These are phyloP conservation scores for Halophytophthora polymorphica DNA, from an alignment of 352 stramenopile genomes.

Conservation along the genomic window DNA sequence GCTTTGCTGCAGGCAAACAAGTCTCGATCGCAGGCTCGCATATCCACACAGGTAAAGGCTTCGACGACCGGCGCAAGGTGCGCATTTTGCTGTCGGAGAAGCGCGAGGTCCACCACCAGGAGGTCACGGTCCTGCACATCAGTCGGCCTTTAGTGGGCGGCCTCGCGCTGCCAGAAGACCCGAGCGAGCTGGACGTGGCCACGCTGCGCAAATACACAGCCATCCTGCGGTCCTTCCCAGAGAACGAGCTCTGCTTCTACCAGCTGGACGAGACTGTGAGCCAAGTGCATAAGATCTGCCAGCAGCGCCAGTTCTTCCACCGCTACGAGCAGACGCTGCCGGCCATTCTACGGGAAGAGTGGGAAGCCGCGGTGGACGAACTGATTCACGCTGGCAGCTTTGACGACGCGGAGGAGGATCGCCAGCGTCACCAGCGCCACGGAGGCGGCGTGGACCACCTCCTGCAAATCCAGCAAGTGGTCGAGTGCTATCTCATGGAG, in stretches of 20 bases:
- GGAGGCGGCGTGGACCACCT: slow-evolving; percentile 30
- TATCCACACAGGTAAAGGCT: slow-evolving; percentile 47
- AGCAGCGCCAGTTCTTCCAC: slow-evolving; percentile 39
- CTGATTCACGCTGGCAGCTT: slow-evolving; percentile 48
- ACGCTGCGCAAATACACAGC: slow-evolving; percentile 74
- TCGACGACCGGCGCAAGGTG: slow-evolving; percentile 52
- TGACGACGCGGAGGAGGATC: slow-evolving; percentile 31
- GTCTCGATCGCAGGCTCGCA: slow-evolving; percentile 57
- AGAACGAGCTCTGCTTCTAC: slow-evolving; percentile 73
- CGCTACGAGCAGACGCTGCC: slow-evolving; percentile 46
- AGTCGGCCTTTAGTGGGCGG: slow-evolving; percentile 68
- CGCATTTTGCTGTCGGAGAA: slow-evolving; percentile 71
- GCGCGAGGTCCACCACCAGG: slow-evolving; percentile 44
- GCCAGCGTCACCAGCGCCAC: slow-evolving; percentile 15
- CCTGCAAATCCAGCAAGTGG: slow-evolving; percentile 72
- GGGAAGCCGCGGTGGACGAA: slow-evolving; percentile 51
- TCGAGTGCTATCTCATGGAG: slow-evolving; percentile 83
- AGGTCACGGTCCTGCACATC: slow-evolving; percentile 63
- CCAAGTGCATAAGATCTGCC: slow-evolving; percentile 58
- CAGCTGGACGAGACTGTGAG: slow-evolving; percentile 61
- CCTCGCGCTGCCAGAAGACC: slow-evolving; percentile 62
- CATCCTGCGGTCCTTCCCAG: slow-evolving; percentile 69
- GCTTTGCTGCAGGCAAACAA: slow-evolving; percentile 51
- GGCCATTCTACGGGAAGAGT: slow-evolving; percentile 47
- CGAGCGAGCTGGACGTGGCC: slow-evolving; percentile 66